These are phyloP conservation scores for Furcasterigmium furcatum DNA, from an alignment of 2,329 filamentous ascomycete species.

Conservation along the genomic window DNA sequence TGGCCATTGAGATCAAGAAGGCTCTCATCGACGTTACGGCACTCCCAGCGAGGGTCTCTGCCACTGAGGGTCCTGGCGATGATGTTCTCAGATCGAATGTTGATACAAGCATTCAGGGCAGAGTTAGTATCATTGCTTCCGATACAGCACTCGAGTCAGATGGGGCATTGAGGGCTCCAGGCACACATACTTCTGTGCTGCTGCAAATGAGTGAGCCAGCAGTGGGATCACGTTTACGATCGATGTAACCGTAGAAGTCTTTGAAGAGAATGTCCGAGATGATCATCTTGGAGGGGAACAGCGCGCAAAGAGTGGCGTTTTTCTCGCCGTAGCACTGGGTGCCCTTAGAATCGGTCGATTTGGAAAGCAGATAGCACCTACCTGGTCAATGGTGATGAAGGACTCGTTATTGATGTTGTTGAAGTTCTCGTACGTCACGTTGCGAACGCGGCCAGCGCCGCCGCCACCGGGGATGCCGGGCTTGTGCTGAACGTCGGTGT, in stretches of 20 bases:
- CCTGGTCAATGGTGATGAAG: too few relatives aligned
- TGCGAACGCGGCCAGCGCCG: slow-evolving; percentile 64
- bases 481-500: slow-evolving; percentile 29
- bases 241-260: slow-evolving; percentile 9
- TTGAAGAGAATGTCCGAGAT: slow-evolving; percentile 13
- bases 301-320: not conserved
- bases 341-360: too few relatives aligned
- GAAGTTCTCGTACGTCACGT: slow-evolving; percentile 66
- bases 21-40: slow-evolving; percentile 8
- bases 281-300: slow-evolving; percentile 7
- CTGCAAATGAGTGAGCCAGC: slow-evolving; percentile 12
- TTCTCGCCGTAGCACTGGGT: slow-evolving; percentile 6
- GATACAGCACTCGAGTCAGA: too few relatives aligned
- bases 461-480: slow-evolving; percentile 50
- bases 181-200: slow-evolving; percentile 4
- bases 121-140: too few relatives aligned
- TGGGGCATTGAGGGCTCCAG: too few relatives aligned
- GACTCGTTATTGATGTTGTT: slow-evolving; percentile 56
- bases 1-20: too few relatives aligned
- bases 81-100: slow-evolving; percentile 11
- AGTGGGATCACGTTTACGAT: slow-evolving; percentile 9
- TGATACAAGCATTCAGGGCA: slow-evolving; percentile 8
- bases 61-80: slow-evolving; percentile 10
- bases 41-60: slow-evolving; percentile 8
- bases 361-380: too few relatives aligned